Base-by-base conservation (phyloP, 1,284 basidiomycete species). In the Tremellales sp. region DNA sequence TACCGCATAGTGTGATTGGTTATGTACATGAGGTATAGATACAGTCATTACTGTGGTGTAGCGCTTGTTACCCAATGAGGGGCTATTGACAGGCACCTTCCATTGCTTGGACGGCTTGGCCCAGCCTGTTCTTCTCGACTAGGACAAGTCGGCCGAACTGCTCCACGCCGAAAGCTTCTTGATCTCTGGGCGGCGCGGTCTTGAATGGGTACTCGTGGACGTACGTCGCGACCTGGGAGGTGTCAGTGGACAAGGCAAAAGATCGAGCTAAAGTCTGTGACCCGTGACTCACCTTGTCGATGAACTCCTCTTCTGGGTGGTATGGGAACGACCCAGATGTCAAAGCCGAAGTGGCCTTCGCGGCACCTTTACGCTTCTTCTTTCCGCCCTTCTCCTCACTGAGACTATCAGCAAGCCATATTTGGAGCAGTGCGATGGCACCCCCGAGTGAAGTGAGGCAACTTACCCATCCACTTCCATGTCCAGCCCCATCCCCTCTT, bases 241-340 rank as follows among this genome's bases (percentile, higher is more conserved):
- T 40, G 43, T n/a, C 26, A 23, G 31, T 27, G 10, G 13, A 19
- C 23, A 22, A 43, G 29, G 26, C 6, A 36, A 4, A 36, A n/a
- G 33, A 36, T 36, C 13, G 33, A 7, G 5, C 5, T 36, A 4
- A 8, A 31, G 10, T 8, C 29, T 15, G 15, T 8, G 29, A 31
- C 29, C 29, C 8, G 15, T 31, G 5, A 66, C 78, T 40, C 45
- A 87, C 88, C 75, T 82, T 74, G 55, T 81, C 79, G 43, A 90
- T 83, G 46, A 78, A 77, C 44, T 85, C 84, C 70, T 94, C 91
- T 68, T 96, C 91, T 0, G 86, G 84, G 66, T 96, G 91, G 75
- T 89, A 93, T 0, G 82, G 75, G 62, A 84, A 87, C 19, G 64
- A 64, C 21, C 73, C 70, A 4, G 75, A 21, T 57, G 64, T 22